Base-by-base conservation (phyloP, 1,284 basidiomycete species). In the Cryptococcus sp. region DNA sequence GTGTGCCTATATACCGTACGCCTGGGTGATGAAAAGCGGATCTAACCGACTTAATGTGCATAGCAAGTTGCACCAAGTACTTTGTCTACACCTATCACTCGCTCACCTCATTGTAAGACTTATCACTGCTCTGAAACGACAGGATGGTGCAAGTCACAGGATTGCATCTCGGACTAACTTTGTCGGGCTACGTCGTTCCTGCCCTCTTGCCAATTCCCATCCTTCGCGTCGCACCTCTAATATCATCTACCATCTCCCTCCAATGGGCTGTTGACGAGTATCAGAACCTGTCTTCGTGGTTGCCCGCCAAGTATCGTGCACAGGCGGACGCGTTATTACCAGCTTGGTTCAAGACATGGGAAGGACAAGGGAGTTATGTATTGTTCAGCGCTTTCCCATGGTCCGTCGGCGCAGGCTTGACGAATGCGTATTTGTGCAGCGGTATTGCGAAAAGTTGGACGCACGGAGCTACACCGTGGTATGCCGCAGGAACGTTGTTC, bases 221-320 rank as follows among this genome's bases (percentile, higher is more conserved):
- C 37, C 15, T 54, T 15, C 45, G 52, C 16, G 19, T 54, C 11
- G 23, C 40, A 16, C 52, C 52, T 5, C 19, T 54, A 13, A 25
- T 54, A 6, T 54, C 52, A n/a, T 54, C 52, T 2, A 39, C 46
- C 5, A n/a, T 54, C n/a, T 54, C 52, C 20, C 45, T 54, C 20
- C 52, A 54, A 54, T 54, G 52, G 45, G 52, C 52, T 17, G 19
- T 54, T 5, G 52, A 54, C 37, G 52, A 54, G 40, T 54, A 54
- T 38, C 52, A 54, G 34, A 47, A 47, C 37, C 22, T 54, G 11
- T 54, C 52, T 23, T 54, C 52, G 8, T 54, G 52, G 52, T 38
- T 47, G 19, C 6, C 43, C 2, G 23, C 29, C 22, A 26, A 34
- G n/a, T 23, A 54, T 25, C 37, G 34, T 26, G 3, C 41, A 20